Evolutionary conservation across 768 basidiomycete species (phyloP).

Genomic region (Lentinula boryana): DNA sequence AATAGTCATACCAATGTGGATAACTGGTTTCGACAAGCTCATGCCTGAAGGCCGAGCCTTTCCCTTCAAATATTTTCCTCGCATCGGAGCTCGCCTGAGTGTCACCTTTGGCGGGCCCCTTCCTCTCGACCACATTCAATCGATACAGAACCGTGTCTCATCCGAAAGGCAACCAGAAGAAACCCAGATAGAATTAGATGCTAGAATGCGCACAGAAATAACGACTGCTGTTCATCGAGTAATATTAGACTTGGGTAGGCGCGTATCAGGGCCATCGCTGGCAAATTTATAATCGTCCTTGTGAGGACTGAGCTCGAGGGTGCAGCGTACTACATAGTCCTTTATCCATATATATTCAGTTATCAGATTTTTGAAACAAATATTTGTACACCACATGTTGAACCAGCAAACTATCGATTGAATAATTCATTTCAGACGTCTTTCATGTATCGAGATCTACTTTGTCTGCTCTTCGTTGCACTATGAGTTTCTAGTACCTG

Average conservation of each 20-base stretch:
- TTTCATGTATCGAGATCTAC: not conserved
- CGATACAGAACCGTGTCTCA: not conserved
- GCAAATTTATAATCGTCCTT: conserved; percentile 2
- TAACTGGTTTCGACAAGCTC: conserved; percentile 85
- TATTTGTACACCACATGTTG: too few relatives aligned
- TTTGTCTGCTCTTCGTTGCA: not conserved
- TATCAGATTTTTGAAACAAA: too few relatives aligned
- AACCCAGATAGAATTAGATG: conserved; percentile 5
- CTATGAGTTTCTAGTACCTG: not conserved
- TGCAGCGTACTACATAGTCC: too few relatives aligned
- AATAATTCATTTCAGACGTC: not conserved
- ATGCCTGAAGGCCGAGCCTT: conserved; percentile 84
- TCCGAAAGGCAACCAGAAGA: not conserved
- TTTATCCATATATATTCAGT: too few relatives aligned
- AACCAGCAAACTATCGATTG: too few relatives aligned
- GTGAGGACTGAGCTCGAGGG: too few relatives aligned
- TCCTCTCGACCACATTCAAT: conserved; percentile 29
- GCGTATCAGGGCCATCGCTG: conserved; percentile 36
- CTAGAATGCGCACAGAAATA: conserved; percentile 41
- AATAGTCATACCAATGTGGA: conserved; percentile 88
- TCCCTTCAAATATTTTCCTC: conserved; percentile 70
- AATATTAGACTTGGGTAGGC: conserved; percentile 49
- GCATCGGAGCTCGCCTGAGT: conserved; percentile 53
- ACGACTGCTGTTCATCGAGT: conserved; percentile 46
- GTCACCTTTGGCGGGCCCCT: conserved; percentile 81